Conservation (phyloP, 352 stramenopile species). For the Pythium aphanidermatum region DNA sequence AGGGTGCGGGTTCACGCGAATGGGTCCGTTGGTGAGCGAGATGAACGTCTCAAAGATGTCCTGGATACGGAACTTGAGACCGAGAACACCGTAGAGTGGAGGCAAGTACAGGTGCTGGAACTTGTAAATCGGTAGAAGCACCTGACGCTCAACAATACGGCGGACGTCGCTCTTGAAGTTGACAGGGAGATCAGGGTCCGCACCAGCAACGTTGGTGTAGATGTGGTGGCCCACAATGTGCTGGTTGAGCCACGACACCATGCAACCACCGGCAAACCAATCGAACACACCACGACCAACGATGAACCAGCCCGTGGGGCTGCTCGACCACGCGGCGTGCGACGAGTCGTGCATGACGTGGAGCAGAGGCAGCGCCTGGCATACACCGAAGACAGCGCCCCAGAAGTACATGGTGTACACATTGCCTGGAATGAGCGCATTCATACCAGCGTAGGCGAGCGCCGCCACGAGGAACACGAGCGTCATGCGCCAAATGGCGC, state of each 20-base stretch:
- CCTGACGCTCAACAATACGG: constrained; percentile 83
- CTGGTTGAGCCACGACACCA: constrained; percentile 93
- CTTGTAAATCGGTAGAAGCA: constrained; percentile 83
- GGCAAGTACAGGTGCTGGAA: constrained; percentile 93
- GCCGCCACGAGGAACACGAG: constrained; percentile 66
- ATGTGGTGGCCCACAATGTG: constrained; percentile 95
- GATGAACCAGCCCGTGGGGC: constrained; percentile 59
- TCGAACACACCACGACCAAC: constrained; percentile 84
- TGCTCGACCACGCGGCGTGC: constrained; percentile 86
- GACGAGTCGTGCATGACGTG: constrained; percentile 93
- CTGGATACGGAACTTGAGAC: constrained; percentile 91
- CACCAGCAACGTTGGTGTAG: constrained; percentile 92
- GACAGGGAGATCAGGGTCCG: constrained; percentile 91
- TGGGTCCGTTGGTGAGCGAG: constrained; percentile 81
- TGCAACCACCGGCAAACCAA: constrained; percentile 89
- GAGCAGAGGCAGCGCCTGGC: constrained; percentile 85
- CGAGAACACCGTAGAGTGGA: constrained; percentile 92
- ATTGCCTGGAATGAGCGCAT: constrained; percentile 47
- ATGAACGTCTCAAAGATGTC: constrained; percentile 89
- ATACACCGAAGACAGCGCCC: constrained; percentile 82
- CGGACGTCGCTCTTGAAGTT: constrained; percentile 82
- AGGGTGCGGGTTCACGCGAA: constrained; percentile 88
- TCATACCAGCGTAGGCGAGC: constrained; percentile 74
- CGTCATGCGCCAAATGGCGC: constrained; percentile 83
- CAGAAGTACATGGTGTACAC: constrained; percentile 60